phyloP scores from a whole-genome alignment of 768 basidiomycete species.

The Tulasnella sp. region DNA sequence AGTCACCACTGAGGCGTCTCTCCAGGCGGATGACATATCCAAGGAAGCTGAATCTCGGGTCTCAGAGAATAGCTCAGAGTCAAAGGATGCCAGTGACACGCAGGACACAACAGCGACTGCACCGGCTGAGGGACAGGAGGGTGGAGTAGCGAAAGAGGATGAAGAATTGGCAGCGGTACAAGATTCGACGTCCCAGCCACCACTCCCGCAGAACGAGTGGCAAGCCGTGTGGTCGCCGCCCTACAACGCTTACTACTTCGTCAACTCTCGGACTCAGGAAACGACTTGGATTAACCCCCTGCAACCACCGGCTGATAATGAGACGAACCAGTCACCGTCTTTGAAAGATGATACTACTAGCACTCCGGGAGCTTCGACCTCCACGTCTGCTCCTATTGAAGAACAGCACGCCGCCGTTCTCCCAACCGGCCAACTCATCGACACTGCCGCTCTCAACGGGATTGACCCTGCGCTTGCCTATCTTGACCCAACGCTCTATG shows the following conservation, averaged over 20 bases:
- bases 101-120: neutral
- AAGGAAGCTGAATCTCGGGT: neutral
- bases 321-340: constrained; percentile 16
- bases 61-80: neutral
- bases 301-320: constrained; percentile 23
- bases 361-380: constrained; percentile 12
- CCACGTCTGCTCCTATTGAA: neutral
- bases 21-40: neutral
- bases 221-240: constrained; percentile 72
- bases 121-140: neutral
- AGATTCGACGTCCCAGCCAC: constrained; percentile 10
- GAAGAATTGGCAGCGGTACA: constrained; percentile 11
- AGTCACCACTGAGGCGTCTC: neutral
- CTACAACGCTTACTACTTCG: constrained; percentile 79
- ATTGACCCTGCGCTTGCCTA: constrained; percentile 75
- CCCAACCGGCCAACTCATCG: neutral
- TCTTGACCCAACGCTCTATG: constrained; percentile 60
- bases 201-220: constrained; percentile 40
- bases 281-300: constrained; percentile 77
- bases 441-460: constrained; percentile 42
- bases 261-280: constrained; percentile 60
- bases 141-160: neutral
- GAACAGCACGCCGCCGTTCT: neutral
- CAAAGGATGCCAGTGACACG: constrained; percentile 1
- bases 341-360: constrained; percentile 22